Percentiles rank a stretch among this genome's conserved stretches.
phyloP scores from a whole-genome alignment of 2,329 filamentous ascomycete species.

The Neoascochyta sp. region DNA sequence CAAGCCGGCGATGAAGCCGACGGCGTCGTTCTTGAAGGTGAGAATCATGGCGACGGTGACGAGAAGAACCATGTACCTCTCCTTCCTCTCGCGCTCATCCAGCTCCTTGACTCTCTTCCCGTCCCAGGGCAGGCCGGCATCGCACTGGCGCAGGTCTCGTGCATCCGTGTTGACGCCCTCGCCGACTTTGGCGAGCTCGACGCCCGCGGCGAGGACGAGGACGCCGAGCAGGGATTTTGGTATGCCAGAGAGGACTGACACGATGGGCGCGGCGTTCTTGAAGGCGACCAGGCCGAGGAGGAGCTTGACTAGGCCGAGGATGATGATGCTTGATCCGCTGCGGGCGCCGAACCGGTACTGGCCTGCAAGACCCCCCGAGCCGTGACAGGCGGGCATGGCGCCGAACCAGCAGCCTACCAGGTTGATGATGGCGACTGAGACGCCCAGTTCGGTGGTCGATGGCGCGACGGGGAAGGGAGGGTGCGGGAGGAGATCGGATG shows the following conservation, averaged over 20 bases:
- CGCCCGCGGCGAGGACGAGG: constrained; percentile 83
- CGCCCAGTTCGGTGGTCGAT: constrained; percentile 69
- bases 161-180: constrained; percentile 77
- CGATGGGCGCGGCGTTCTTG: constrained; percentile 69
- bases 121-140: constrained; percentile 22
- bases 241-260: constrained; percentile 66
- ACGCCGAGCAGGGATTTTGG: constrained; percentile 75
- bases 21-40: constrained; percentile 83
- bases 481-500: constrained; percentile 70
- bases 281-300: constrained; percentile 60
- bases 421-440: constrained; percentile 83
- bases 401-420: constrained; percentile 85
- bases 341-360: constrained; percentile 90
- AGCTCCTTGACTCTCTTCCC: constrained; percentile 51
- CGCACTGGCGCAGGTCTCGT: constrained; percentile 51
- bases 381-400: constrained; percentile 93
- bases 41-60: constrained; percentile 78
- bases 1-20: constrained; percentile 81
- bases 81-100: constrained; percentile 64
- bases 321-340: constrained; percentile 76
- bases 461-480: constrained; percentile 56
- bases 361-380: constrained; percentile 83
- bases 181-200: constrained; percentile 83
- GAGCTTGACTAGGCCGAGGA: constrained; percentile 74
- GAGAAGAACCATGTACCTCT: constrained; percentile 86